A percentile compares a stretch with the other conserved stretches of the same genome.
Conservation (phyloP, 2,329 filamentous ascomycete species). For the Xylaria sp. region DNA sequence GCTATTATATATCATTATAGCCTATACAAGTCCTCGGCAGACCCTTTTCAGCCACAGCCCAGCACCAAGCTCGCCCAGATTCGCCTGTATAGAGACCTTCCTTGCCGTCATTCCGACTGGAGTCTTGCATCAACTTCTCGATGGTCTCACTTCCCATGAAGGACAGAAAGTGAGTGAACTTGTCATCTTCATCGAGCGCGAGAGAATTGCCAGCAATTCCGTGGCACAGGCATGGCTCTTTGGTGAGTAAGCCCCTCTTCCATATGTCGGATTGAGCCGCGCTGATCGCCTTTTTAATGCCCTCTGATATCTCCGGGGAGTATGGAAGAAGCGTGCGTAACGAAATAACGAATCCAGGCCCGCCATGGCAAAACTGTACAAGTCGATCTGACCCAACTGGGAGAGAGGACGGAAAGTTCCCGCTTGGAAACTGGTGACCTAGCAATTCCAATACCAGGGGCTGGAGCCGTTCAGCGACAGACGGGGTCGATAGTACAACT, state of each 20-base stretch:
- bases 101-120: slow-evolving; percentile 21
- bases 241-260: slow-evolving; percentile 69
- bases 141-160: slow-evolving; percentile 42
- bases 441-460: slow-evolving; percentile 65
- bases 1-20: slow-evolving; percentile 47
- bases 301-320: slow-evolving; percentile 64
- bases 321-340: slow-evolving; percentile 65
- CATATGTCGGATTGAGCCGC: slow-evolving; percentile 65
- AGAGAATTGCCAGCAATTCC: slow-evolving; percentile 73
- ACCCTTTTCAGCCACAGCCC: slow-evolving; percentile 42
- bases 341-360: slow-evolving; percentile 70
- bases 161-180: slow-evolving; percentile 43
- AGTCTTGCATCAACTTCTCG: slow-evolving; percentile 26
- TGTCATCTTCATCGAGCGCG: slow-evolving; percentile 38
- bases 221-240: slow-evolving; percentile 74
- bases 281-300: slow-evolving; percentile 64
- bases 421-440: slow-evolving; percentile 67
- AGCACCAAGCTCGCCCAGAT: slow-evolving; percentile 46
- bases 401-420: slow-evolving; percentile 71
- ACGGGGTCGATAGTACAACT: slow-evolving; percentile 67
- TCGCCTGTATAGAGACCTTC: slow-evolving; percentile 47
- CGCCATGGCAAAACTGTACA: slow-evolving; percentile 76
- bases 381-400: slow-evolving; percentile 51
- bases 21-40: slow-evolving; percentile 41
- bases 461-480: slow-evolving; percentile 64